Conservation (phyloP, 768 basidiomycete genomes). For the Scleroderma citrinum region DNA sequence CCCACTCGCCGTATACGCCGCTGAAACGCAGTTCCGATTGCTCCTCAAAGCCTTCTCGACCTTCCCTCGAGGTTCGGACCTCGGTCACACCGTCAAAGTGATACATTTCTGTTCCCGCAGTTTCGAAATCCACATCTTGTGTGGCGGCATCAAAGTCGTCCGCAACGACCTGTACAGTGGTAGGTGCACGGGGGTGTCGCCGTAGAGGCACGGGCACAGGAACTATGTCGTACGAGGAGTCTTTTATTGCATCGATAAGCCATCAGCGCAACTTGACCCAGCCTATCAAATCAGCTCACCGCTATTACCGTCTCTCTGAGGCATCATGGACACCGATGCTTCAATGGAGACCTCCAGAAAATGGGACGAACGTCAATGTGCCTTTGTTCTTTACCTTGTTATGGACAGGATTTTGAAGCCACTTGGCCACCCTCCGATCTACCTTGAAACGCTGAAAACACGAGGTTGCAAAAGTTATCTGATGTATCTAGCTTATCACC, state of each 20-base stretch:
- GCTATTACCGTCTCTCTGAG: slow-evolving; percentile 19
- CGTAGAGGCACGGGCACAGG: slow-evolving; percentile 11
- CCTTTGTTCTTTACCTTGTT: background rate
- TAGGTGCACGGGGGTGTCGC: slow-evolving; percentile 26
- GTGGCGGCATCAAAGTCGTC: slow-evolving; percentile 28
- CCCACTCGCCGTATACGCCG: slow-evolving; percentile 29
- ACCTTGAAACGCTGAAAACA: slow-evolving; percentile 18
- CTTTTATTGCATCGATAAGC: slow-evolving; percentile 17
- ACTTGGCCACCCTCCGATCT: slow-evolving; percentile 6
- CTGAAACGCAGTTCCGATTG: slow-evolving; percentile 18
- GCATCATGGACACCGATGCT: slow-evolving; percentile 12
- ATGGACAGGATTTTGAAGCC: slow-evolving; percentile 1
- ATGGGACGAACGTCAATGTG: background rate
- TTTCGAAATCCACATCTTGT: slow-evolving; percentile 19
- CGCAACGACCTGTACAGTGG: slow-evolving; percentile 25
- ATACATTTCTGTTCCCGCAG: slow-evolving; percentile 20
- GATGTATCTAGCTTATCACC: slow-evolving; percentile 16
- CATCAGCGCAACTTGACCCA: slow-evolving; percentile 3
- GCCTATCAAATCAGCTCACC: slow-evolving; percentile 15
- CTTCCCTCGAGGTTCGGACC: slow-evolving; percentile 9
- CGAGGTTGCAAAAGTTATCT: slow-evolving; percentile 27
- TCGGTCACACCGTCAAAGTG: slow-evolving; percentile 22
- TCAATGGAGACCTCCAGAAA: background rate
- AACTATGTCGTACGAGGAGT: slow-evolving; percentile 29
- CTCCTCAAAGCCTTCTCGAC: slow-evolving; percentile 2